Base-by-base conservation (phyloP, 2,329 filamentous ascomycete species). In the Sodiomyces alkalinus region DNA sequence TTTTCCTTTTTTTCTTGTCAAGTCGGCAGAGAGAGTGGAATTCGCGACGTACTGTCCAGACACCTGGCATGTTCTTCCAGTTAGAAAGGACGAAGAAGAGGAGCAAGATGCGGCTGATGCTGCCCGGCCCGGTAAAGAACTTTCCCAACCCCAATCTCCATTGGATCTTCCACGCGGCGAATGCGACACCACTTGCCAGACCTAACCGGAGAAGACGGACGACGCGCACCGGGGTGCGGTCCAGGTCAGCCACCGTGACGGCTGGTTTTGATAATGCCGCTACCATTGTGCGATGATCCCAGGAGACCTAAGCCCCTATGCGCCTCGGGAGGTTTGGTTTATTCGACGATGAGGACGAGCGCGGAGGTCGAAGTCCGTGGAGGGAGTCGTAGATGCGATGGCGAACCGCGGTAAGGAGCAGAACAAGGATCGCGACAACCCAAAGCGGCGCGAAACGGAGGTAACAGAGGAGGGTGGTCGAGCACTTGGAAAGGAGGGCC, bases 61-160 rank as follows among this genome's bases (percentile, higher is more conserved):
- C 67, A 22, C 81, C 63, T 0, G 80, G 80, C 34, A 85, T 44
- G 34, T 66, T 79, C 62, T 87, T 87, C 55, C 76, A 60, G 49
- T 86, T 87, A 23, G 68, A 41, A 6, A 76, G 26, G 9, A 69
- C 57, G 31, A 79, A 67, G 9, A 68, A 28, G 10, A 76, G 41
- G 33, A 69, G 47, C 32, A 67, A 29, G 32, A 72, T 56, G 4
- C 68, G 60, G 37, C 58, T 65, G 5, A 55, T 60, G 29, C 63
- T 55, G 3, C 66, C 68, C 0, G 67, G 65, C 0, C 66, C 68
- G 0, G 61, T 68, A 33, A 65, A 47, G 43, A 70, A 71, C 17
- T 49, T 39, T 29, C 46, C 43, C 8, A 60, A 33, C 14, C 55
- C 34, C 2, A 36, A 36, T 11, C 40, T 38, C 50, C 59, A 61